Percentiles rank a stretch among this genome's conserved stretches.
Evolutionary conservation across 805 yeast species (phyloP).

Genomic region (Saturnispora ahearnii): DNA sequence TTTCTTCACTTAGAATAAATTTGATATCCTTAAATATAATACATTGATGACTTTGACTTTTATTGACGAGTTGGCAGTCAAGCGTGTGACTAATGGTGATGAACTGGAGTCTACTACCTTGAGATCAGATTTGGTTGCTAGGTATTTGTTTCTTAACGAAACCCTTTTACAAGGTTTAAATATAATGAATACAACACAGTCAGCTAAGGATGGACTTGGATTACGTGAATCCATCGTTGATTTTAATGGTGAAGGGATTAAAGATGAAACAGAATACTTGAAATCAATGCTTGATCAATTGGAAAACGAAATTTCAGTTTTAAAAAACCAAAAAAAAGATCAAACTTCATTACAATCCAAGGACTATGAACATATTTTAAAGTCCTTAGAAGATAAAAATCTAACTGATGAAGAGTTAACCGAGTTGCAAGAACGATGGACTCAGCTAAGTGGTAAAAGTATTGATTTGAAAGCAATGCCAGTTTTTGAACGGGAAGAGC

Average conservation of each 20-base stretch:
- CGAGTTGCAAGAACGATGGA: not conserved
- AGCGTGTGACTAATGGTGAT: conserved; percentile 18
- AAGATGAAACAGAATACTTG: conserved; percentile 14
- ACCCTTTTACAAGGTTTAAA: conserved; percentile 20
- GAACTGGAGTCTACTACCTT: conserved; percentile 24
- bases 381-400: not conserved
- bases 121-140: conserved; percentile 28
- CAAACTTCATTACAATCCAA: not conserved
- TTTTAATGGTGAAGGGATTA: conserved; percentile 9
- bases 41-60: conserved; percentile 3
- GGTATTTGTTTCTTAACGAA: conserved; percentile 27
- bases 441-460: conserved; percentile 9
- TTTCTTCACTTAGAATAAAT: not conserved
- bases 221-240: conserved; percentile 17
- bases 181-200: conserved; percentile 8
- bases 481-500: conserved; percentile 10
- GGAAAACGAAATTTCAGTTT: conserved; percentile 9
- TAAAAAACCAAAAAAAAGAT: not conserved
- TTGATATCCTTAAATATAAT: not conserved
- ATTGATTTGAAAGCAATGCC: conserved; percentile 10
- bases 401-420: conserved; percentile 8
- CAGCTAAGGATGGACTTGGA: conserved; percentile 13
- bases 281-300: conserved; percentile 13
- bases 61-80: conserved; percentile 20
- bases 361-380: not conserved